phyloP scores from a whole-genome alignment of 768 basidiomycete genomes.

The Termitomyces sp. region DNA sequence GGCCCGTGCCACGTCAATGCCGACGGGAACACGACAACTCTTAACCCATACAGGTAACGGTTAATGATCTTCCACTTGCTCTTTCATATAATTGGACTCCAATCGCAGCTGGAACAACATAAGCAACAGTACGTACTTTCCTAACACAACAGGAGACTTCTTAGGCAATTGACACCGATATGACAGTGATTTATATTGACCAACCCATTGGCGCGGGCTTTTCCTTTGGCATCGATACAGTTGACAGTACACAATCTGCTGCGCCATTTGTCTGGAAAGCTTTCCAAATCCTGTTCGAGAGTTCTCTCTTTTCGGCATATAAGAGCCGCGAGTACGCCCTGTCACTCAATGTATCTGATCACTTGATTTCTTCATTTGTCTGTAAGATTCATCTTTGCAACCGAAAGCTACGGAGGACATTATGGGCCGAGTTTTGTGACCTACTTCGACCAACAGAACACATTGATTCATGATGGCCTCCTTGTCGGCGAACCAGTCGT shows the following conservation, averaged over 20 bases:
- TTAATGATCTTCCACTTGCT: conserved; percentile 39
- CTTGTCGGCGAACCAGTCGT: conserved; percentile 48
- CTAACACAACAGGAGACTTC: no score
- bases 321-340: conserved; percentile 47
- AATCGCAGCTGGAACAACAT: conserved; percentile 59
- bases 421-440: conserved; percentile 64
- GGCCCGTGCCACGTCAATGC: conserved; percentile 61
- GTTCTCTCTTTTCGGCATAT: conserved; percentile 47
- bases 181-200: conserved; percentile 65
- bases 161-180: background rate
- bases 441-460: conserved; percentile 63
- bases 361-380: background rate
- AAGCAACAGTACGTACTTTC: conserved; percentile 50
- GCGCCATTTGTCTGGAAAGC: conserved; percentile 59
- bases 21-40: conserved; percentile 47
- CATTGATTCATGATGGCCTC: conserved; percentile 39
- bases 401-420: conserved; percentile 69
- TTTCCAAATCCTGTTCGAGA: conserved; percentile 63
- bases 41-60: conserved; percentile 60
- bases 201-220: conserved; percentile 68
- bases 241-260: conserved; percentile 57
- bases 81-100: conserved; percentile 6
- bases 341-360: background rate
- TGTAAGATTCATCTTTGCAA: conserved; percentile 56
- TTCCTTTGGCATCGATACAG: conserved; percentile 53